These are phyloP conservation scores for Priceomyces medius DNA, from an alignment of 805 yeast genomes.

Conservation along the genomic window DNA sequence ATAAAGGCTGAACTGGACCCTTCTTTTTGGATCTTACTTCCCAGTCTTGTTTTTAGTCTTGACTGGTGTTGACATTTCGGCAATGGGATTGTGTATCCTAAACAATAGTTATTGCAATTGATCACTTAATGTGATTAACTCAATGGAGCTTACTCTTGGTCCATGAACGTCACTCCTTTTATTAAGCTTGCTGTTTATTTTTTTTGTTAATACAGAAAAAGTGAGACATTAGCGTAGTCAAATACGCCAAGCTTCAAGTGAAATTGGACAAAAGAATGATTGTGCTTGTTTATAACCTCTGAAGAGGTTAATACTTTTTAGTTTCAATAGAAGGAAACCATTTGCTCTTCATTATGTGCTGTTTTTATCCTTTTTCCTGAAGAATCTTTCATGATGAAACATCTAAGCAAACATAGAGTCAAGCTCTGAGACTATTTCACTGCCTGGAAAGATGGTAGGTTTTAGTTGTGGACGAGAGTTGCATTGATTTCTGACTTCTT, in stretches of 20 bases:
- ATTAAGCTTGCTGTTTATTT: slow-evolving; percentile 21
- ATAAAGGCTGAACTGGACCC: background rate
- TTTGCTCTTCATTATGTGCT: background rate
- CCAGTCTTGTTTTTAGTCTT: slow-evolving; percentile 17
- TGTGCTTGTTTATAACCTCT: slow-evolving; percentile 18
- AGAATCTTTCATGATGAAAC: slow-evolving; percentile 58
- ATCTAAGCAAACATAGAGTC: slow-evolving; percentile 84
- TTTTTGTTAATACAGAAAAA: no score
- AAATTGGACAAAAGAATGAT: no score
- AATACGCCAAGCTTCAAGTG: slow-evolving; percentile 61
- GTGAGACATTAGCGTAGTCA: slow-evolving; percentile 55
- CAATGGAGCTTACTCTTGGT: slow-evolving; percentile 86
- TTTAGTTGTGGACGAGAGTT: slow-evolving; percentile 64
- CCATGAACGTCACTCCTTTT: slow-evolving; percentile 54
- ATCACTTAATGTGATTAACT: slow-evolving; percentile 46
- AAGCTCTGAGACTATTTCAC: slow-evolving; percentile 71
- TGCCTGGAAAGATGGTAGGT: slow-evolving; percentile 49
- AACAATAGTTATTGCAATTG: slow-evolving; percentile 79
- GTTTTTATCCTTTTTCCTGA: background rate
- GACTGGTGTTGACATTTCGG: slow-evolving; percentile 47
- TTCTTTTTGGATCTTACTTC: slow-evolving; percentile 7
- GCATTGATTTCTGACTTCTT: slow-evolving; percentile 45
- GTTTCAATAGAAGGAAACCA: slow-evolving; percentile 5
- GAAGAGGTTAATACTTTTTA: slow-evolving; percentile 18
- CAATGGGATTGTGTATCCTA: slow-evolving; percentile 57